A percentile compares a stretch with the other conserved stretches of the same genome.
phyloP scores from a whole-genome alignment of 192 early-diverging fungal genomes.

The Mycoemilia scoparia region DNA sequence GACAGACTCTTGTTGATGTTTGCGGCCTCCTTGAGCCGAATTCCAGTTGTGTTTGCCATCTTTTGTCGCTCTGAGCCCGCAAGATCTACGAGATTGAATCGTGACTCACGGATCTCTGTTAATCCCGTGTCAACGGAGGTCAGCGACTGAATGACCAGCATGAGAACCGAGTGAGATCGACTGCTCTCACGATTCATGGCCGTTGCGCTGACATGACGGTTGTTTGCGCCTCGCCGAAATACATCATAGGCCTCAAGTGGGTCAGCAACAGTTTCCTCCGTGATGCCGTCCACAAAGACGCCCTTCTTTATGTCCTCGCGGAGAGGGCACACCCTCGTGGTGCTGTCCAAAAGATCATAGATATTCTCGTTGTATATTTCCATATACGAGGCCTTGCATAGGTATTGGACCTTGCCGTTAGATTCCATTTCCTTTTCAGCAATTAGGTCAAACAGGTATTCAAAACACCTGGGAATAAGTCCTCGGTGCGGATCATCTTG shows the following conservation, averaged over 20 bases:
- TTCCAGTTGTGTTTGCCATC: constrained; percentile 37
- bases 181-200: constrained; percentile 73
- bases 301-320: constrained; percentile 50
- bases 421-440: constrained; percentile 27
- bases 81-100: constrained; percentile 64
- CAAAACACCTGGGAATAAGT: constrained; percentile 41
- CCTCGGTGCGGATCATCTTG: constrained; percentile 47
- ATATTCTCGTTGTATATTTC: constrained; percentile 93
- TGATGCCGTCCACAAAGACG: constrained; percentile 44
- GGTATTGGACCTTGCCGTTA: constrained; percentile 37
- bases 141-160: constrained; percentile 54
- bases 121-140: constrained; percentile 28
- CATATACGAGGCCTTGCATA: constrained; percentile 75
- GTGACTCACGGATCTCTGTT: constrained; percentile 39
- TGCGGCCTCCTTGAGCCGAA: constrained; percentile 56
- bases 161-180: constrained; percentile 65
- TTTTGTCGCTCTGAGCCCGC: constrained; percentile 60
- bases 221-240: constrained; percentile 42
- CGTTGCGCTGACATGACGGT: constrained; percentile 48
- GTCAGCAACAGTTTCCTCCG: constrained; percentile 40
- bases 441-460: constrained; percentile 39
- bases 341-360: constrained; percentile 63
- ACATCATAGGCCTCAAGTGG: constrained; percentile 43
- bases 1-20: constrained; percentile 71
- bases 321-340: constrained; percentile 30